Base-by-base conservation (phyloP, 2,329 filamentous ascomycete genomes). In the Fusarium fujikuroi region DNA sequence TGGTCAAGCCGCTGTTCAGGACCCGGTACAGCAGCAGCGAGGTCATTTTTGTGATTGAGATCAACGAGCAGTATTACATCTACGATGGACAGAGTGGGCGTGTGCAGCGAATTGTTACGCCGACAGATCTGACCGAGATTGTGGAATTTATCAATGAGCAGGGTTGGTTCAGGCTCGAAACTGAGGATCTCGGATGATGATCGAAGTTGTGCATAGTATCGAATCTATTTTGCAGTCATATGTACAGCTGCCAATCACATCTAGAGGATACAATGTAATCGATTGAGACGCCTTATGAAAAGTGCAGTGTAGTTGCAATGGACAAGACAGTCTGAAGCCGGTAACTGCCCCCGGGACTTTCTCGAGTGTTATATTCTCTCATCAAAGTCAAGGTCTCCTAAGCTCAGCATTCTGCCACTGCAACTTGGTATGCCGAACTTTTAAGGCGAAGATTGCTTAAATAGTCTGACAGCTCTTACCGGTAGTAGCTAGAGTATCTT, bases 241-340 rank as follows among this genome's bases (percentile, higher is more conserved):
- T 12, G 11, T 15, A n/a, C 7, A 16, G 9, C 25, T 9, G 9
- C 15, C 7, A 7, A 5, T 4, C 2, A 10, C 6, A 21, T 4
- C 6, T 28, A 6, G 3, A 3, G 11, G 12, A 9, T 10, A 4
- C 4, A 3, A 15, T 10, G 0, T 7, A 3, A 30, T 28, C 10
- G 6, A 47, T n/a, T 8, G 25, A 3, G 5, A 2, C 5, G 11
- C 11, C 6, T 15, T 0, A 4, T 16, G 9, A 10, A 15, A 3
- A 16, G 18, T 1, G 9, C 3, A 49, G 3, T 12, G 6, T 3
- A 12, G 16, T 11, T 6, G 3, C 0, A n/a, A 30, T n/a, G 9
- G 9, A n/a, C 2, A 49, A 18, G 3, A 32, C 2, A 49, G 7
- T n/a, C 40, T 16, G 40, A 15, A n/a, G 21, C 40, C 3, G 5